Conservation (phyloP, 345 rosid species). For the Garcia nutans region DNA sequence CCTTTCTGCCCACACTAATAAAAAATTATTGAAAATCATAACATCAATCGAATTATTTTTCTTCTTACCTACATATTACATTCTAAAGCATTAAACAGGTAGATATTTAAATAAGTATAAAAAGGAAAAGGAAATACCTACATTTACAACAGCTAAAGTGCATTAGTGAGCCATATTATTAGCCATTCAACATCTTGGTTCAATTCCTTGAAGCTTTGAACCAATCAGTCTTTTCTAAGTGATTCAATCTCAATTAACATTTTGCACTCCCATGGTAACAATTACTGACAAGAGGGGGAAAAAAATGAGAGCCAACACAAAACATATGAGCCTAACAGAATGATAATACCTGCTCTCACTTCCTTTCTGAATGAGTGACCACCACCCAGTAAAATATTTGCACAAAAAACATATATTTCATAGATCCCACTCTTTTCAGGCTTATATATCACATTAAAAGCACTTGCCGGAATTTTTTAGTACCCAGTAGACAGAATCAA, state of each 20-base stretch:
- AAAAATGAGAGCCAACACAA: background rate
- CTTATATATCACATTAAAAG: conserved; percentile 52
- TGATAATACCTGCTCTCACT: conserved; percentile 59
- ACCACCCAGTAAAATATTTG: conserved; percentile 59
- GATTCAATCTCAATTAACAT: background rate
- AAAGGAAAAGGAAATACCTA: background rate
- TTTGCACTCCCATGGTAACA: background rate
- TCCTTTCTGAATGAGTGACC: conserved; percentile 63
- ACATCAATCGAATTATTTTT: background rate
- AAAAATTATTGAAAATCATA: background rate
- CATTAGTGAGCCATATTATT: background rate
- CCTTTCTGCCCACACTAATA: background rate
- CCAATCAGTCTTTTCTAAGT: background rate
- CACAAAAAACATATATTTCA: conserved; percentile 54
- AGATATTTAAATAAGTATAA: background rate
- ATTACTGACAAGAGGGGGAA: background rate
- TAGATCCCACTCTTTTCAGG: conserved; percentile 71
- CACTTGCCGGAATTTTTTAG: conserved; percentile 39
- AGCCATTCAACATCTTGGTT: background rate
- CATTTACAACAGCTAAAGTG: background rate
- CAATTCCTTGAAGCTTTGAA: background rate
- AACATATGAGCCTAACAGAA: background rate
- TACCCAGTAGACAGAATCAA: conserved; percentile 43
- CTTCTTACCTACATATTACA: background rate
- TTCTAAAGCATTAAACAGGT: background rate